Conservation (phyloP, 805 yeast species). For the Tetrapisispora iriomotensis region DNA sequence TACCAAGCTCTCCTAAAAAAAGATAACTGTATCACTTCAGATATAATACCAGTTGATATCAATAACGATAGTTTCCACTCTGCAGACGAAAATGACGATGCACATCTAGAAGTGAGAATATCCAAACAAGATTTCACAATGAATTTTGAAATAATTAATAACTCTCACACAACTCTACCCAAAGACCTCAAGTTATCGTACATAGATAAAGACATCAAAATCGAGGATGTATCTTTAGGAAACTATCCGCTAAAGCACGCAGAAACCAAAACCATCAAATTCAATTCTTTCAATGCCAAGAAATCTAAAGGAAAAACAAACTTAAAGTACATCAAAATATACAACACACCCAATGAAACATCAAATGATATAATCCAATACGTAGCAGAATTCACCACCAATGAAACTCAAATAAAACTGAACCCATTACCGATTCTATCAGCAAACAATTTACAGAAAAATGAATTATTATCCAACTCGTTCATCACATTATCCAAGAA, state of each 20-base stretch:
- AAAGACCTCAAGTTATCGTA: constrained; percentile 6
- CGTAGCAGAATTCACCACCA: neutral
- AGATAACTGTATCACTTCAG: neutral
- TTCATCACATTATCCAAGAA: neutral
- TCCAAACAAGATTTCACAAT: neutral
- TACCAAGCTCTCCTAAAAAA: constrained; percentile 4
- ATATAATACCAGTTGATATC: neutral
- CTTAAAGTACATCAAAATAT: too few species aligned
- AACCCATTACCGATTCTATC: neutral
- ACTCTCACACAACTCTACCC: constrained; percentile 3
- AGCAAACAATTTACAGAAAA: neutral
- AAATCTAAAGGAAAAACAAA: neutral
- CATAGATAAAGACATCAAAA: neutral
- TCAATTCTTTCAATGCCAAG: neutral
- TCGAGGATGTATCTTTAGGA: neutral
- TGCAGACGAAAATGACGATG: neutral
- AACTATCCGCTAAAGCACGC: neutral
- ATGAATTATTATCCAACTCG: neutral
- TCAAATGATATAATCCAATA: neutral
- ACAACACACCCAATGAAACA: too few species aligned
- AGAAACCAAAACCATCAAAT: neutral
- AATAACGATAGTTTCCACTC: neutral
- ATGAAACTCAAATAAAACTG: neutral
- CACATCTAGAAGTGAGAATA: neutral
- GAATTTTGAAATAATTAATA: neutral